These are phyloP conservation scores for Cnidoscolus chayamansa DNA, from an alignment of 441 rosid genomes.

Conservation along the genomic window DNA sequence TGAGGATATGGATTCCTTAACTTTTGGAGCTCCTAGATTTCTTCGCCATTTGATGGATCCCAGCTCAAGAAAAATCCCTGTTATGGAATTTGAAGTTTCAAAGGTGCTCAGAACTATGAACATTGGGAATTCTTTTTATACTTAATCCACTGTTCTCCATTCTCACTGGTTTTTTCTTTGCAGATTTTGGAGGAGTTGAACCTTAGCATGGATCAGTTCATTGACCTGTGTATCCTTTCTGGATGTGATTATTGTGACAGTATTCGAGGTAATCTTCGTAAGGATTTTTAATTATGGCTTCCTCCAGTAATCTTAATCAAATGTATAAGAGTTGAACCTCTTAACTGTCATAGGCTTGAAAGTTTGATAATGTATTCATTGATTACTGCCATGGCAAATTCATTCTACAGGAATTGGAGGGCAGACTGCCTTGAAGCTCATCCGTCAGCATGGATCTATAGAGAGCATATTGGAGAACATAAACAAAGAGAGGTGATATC, in stretches of 20 bases:
- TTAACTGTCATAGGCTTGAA: conserved; percentile 5
- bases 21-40: conserved; percentile 91
- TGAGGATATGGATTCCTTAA: conserved; percentile 98
- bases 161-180: conserved; percentile 21
- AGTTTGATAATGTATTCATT: conserved; percentile 2
- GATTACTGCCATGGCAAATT: conserved; percentile 8
- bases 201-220: conserved; percentile 91
- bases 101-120: conserved; percentile 47
- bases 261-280: conserved; percentile 63
- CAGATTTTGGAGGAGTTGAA: conserved; percentile 87
- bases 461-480: conserved; percentile 79
- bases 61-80: conserved; percentile 89
- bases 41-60: conserved; percentile 99
- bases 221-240: conserved; percentile 93
- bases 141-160: conserved; percentile 12
- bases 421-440: conserved; percentile 85
- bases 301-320: not conserved
- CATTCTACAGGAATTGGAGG: conserved; percentile 81
- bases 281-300: conserved; percentile 6
- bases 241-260: conserved; percentile 98
- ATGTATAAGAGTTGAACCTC: not conserved
- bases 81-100: conserved; percentile 84
- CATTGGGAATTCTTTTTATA: not conserved
- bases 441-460: conserved; percentile 89
- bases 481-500: conserved; percentile 67